Evolutionary conservation across 2,329 filamentous ascomycete genomes (phyloP).

Genomic region (Paracorniculantispora psalliotae): DNA sequence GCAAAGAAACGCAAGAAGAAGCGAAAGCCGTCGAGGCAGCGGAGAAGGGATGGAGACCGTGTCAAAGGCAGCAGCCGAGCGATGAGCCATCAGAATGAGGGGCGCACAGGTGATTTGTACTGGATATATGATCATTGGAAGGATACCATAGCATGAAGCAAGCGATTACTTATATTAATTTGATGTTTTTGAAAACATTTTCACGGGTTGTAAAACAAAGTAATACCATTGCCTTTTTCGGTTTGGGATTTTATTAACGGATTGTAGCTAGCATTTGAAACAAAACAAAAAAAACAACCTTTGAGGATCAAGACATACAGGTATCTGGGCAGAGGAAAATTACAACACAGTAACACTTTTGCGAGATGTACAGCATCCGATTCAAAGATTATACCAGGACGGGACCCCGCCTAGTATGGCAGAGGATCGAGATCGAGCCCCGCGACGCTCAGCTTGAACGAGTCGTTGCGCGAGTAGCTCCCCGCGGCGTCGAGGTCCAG

Average conservation of each 20-base stretch:
- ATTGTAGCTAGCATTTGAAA: too few species aligned
- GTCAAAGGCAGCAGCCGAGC: conserved; percentile 21
- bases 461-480: conserved; percentile 72
- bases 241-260: too few species aligned
- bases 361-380: too few species aligned
- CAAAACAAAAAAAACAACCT: too few species aligned
- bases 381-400: too few species aligned
- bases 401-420: conserved; percentile 39
- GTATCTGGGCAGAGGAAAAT: not conserved
- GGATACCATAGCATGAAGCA: not conserved
- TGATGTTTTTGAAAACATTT: not conserved
- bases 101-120: not conserved
- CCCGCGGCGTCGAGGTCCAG: conserved; percentile 81
- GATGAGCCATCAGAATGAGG: not conserved
- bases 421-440: conserved; percentile 55
- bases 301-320: too few species aligned
- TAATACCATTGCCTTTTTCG: too few species aligned
- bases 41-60: conserved; percentile 26
- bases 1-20: conserved; percentile 29
- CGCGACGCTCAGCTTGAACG: conserved; percentile 55
- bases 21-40: conserved; percentile 25
- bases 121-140: not conserved
- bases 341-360: not conserved
- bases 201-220: too few species aligned
- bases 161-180: not conserved